Evolutionary conservation across 441 rosid genomes (phyloP), one percentile per base, ranked within the genome.

Genomic region (Capsella rubella): DNA sequence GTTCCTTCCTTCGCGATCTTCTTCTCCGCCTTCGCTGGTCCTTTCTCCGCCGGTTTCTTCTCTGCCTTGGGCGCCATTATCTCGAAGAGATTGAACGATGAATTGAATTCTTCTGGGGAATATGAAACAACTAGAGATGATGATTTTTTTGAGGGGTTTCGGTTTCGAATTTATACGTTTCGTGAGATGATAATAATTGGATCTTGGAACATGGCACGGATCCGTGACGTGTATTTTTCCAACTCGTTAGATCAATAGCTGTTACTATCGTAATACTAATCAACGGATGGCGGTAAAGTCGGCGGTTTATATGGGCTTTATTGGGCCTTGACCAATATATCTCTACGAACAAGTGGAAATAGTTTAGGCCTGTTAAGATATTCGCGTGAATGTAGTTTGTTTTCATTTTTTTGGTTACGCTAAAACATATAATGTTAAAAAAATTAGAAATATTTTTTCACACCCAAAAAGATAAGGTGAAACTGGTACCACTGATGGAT

Each of bases 11-110:
- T 86, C 15, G 84, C 79, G 15, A 86, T 73, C 70, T 86, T 84
- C 83, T 86, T 86, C 29, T 85, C 90, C 16, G 84, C 86, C 72
- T 82, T 82, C 5, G 13, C 13, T 42, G 85, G 83, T 13, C 79
- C 79, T 71, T 83, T 81, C 78, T 81, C 86, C 2, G 86, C 84
- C 7, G 76, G 78, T 64, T 80, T 76, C 50, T 80, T 77, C 73
- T 76, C 83, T 2, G 72, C 72, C 49, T 71, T 58, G 0, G 72
- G 76, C 7, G 79, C 75, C 83, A 80, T 80, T 71, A 3, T 15
- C 10, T 12, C 3, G 12, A 9, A 13, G 6, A 43, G 27, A 18
- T 49, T 34, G 12, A 62, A 0, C 53, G 43, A 40, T n/a, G 4
- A 37, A 52, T 37, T 37, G 21, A 3, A 7, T 25, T 12, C 15